phyloP scores from a whole-genome alignment of 2,329 filamentous ascomycete species.

The Trichoderma polysporum region DNA sequence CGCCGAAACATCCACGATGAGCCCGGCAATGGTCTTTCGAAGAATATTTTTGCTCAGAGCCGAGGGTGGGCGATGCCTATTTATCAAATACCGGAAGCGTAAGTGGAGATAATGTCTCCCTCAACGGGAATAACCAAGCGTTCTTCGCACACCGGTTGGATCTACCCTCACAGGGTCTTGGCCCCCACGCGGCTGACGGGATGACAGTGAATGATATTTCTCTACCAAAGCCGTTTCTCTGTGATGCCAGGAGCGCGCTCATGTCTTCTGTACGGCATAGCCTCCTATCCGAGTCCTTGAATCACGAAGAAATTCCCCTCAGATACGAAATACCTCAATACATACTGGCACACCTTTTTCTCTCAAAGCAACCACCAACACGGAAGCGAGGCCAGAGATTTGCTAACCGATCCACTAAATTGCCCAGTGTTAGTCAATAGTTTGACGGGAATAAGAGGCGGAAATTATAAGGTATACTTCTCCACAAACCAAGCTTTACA shows the following conservation, averaged over 20 bases:
- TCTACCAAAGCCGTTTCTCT: not conserved
- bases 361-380: not conserved
- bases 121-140: slow-evolving; percentile 16
- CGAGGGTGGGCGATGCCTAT: not conserved
- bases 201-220: not conserved
- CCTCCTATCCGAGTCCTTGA: not conserved
- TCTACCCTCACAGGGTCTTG: not conserved
- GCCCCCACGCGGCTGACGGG: slow-evolving; percentile 12
- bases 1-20: not conserved
- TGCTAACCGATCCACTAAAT: not conserved
- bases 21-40: not conserved
- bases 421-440: not conserved
- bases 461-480: not conserved
- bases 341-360: not conserved
- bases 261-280: not conserved
- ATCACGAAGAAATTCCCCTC: too few relatives aligned
- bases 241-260: not conserved
- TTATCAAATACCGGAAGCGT: not conserved
- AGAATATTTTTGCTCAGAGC: not conserved
- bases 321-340: not conserved
- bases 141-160: slow-evolving; percentile 1
- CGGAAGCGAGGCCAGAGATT: not conserved
- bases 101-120: slow-evolving; percentile 9
- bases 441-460: slow-evolving; percentile 14
- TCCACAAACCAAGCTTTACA: slow-evolving; percentile 8